Conservation (phyloP, 495 filamentous ascomycete species). For the Friedmanniomyces endolithicus region DNA sequence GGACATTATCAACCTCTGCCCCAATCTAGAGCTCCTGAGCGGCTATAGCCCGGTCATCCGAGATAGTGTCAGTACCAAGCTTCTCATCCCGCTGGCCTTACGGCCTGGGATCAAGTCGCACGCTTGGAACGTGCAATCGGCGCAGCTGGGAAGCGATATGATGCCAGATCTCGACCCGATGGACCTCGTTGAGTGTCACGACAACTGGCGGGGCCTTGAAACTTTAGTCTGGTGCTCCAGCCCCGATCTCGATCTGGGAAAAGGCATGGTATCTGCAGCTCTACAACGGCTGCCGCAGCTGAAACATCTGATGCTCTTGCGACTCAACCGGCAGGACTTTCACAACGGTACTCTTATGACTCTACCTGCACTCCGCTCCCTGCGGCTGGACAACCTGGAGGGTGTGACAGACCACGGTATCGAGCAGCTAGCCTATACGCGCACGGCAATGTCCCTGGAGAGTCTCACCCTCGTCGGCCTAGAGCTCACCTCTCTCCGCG, state of each 20-base stretch:
- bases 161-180: constrained; percentile 30
- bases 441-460: constrained; percentile 11
- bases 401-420: constrained; percentile 71
- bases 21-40: constrained; percentile 63
- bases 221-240: constrained; percentile 62
- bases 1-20: constrained; percentile 75
- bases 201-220: constrained; percentile 56
- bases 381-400: constrained; percentile 62
- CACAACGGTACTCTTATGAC: constrained; percentile 55
- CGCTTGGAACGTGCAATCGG: constrained; percentile 56
- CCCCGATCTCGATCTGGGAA: constrained; percentile 39
- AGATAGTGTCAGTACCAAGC: constrained; percentile 56
- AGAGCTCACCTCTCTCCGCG: constrained; percentile 74
- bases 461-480: constrained; percentile 53
- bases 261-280: constrained; percentile 45
- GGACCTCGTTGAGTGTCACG: constrained; percentile 57
- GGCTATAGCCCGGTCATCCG: constrained; percentile 36
- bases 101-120: constrained; percentile 62
- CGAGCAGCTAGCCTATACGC: constrained; percentile 46
- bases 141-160: constrained; percentile 21
- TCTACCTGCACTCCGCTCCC: constrained; percentile 58
- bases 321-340: constrained; percentile 59
- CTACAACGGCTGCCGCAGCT: constrained; percentile 57
- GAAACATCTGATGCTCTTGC: constrained; percentile 60
- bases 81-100: constrained; percentile 69